phyloP scores from a whole-genome alignment of 2,329 filamentous ascomycete species.

The Fusarium redolens region DNA sequence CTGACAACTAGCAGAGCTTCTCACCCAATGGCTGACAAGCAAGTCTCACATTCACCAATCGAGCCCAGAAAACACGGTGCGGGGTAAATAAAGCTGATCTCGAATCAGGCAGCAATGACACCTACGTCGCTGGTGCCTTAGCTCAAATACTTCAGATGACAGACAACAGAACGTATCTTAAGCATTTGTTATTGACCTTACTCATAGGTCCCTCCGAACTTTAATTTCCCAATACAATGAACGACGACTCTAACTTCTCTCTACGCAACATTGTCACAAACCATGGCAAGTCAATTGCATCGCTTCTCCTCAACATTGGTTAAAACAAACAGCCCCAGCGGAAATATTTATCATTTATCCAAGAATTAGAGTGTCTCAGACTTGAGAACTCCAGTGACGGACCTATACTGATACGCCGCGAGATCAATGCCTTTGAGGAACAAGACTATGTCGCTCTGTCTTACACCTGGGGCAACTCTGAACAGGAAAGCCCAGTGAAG shows the following conservation, averaged over 20 bases:
- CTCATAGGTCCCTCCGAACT: not conserved
- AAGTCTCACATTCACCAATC: not conserved
- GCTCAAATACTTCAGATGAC: not conserved
- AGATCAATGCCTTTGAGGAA: not conserved
- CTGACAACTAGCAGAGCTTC: not conserved
- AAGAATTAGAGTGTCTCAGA: not conserved
- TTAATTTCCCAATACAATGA: not conserved
- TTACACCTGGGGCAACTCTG: not conserved
- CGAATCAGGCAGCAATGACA: not conserved
- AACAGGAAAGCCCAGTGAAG: not conserved
- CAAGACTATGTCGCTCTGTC: not conserved
- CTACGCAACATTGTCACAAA: not conserved
- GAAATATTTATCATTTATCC: not conserved
- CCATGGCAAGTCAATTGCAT: conserved; percentile 4
- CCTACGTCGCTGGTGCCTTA: not conserved
- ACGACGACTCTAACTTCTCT: not conserved
- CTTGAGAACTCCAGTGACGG: not conserved
- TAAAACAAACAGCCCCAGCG: not conserved
- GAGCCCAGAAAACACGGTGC: not conserved
- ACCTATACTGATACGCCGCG: not conserved
- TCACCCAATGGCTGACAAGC: not conserved
- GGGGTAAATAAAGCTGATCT: not conserved
- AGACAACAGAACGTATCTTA: not conserved
- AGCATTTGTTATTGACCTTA: not conserved
- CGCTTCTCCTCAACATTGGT: not conserved